Base-by-base conservation (phyloP, 495 filamentous ascomycete genomes). In the Annulohypoxylon nitens region DNA sequence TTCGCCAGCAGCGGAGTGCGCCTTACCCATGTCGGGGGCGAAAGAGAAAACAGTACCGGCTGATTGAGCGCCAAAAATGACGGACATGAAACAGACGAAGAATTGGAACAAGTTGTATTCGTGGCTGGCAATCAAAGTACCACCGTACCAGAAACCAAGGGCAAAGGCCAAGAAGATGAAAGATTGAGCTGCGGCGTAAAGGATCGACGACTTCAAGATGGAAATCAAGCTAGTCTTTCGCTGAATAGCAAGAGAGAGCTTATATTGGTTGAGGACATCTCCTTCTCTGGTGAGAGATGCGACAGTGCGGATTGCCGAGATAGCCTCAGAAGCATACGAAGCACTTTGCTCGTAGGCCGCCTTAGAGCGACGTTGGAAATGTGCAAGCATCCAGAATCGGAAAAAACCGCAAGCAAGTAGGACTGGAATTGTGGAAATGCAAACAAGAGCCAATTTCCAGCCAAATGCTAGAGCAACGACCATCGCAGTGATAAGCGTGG, bases 391-490 rank as follows among this genome's bases (percentile, higher is more conserved):
- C 75, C 89, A 92, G 79, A 97, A 94, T 18, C 96, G 90, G 83
- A 93, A 90, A 84, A 93, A 97, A 25, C 95, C 95, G 76, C 92
- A 94, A 2, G 78, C 87, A 0, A 97, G 81, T 0, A 97, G 83
- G 33, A 97, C 78, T 0, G 95, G 95, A 20, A 97, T 87, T 30
- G 90, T 91, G 16, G 90, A 86, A 67, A 88, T 90, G 75, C 91
- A 93, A 34, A 97, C 95, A 6, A 98, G 86, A 14, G 92, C 93
- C 7, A 98, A 84, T 77, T 97, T 97, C 95, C 95, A 98, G 30
- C 91, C 93, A 76, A 97, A 88, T 1, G 88, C 85, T 33, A 91
- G 81, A 12, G 88, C 86, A 30, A 97, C 76, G 18, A 88, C 78
- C 67, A 92, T 88, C 8, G 92, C 88, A 0, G 89, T 88, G 30